Percentiles rank a stretch among this genome's conserved stretches.
phyloP scores from a whole-genome alignment of 129 eudicot genomes.

The Pseudognaphalium luteoalbum region DNA sequence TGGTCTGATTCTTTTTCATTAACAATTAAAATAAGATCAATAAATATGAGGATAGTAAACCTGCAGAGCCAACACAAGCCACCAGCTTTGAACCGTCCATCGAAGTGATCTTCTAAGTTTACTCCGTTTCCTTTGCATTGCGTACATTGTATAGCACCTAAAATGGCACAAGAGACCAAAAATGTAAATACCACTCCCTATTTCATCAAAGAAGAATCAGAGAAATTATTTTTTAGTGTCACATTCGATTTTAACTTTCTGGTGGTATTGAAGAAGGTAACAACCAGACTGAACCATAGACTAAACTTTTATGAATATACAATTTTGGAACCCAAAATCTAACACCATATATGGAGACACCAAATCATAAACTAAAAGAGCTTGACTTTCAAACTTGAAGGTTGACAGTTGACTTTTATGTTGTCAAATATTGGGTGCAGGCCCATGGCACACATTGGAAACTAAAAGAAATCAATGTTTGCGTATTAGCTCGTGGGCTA shows the following conservation, averaged over 20 bases:
- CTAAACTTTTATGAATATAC: not conserved
- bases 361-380: not conserved
- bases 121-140: conserved; percentile 81
- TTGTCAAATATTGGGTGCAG: not conserved
- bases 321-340: not conserved
- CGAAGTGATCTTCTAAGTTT: conserved; percentile 76
- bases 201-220: not conserved
- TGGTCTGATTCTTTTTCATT: not conserved
- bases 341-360: not conserved
- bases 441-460: not conserved
- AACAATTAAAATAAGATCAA: not conserved
- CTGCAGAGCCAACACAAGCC: conserved; percentile 97
- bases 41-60: conserved; percentile 36
- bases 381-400: not conserved
- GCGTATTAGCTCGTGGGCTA: too few relatives aligned
- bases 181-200: not conserved
- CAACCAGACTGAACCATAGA: not conserved
- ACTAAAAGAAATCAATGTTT: too few relatives aligned
- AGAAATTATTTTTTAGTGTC: not conserved
- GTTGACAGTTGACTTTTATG: not conserved
- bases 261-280: not conserved
- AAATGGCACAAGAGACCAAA: conserved; percentile 12
- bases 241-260: not conserved
- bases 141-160: conserved; percentile 55
- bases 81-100: conserved; percentile 85